phyloP scores from a whole-genome alignment of 2,329 filamentous ascomycete genomes.

The Aspergillus sojae region DNA sequence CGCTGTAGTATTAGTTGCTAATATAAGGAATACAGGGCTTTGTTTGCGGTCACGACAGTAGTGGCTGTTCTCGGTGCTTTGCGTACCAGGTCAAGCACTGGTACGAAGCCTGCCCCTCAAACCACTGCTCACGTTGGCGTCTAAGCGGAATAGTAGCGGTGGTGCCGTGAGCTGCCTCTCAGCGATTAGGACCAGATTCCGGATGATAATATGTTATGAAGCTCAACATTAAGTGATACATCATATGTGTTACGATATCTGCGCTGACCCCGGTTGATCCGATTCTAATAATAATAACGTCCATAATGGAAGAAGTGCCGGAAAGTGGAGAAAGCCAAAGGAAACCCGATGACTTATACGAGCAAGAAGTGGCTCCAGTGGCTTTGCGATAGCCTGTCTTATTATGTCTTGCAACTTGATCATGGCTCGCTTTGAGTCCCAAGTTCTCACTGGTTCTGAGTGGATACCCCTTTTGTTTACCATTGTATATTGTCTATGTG shows the following conservation, averaged over 20 bases:
- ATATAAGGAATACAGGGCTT: slow-evolving; percentile 26
- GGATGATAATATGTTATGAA: neutral
- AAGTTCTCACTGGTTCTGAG: neutral
- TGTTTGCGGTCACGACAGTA: slow-evolving; percentile 55
- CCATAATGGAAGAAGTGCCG: neutral
- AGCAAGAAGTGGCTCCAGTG: neutral
- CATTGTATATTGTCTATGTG: neutral
- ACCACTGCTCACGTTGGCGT: slow-evolving; percentile 23
- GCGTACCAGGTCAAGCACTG: slow-evolving; percentile 37
- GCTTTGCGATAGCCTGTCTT: neutral
- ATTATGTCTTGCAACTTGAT: neutral
- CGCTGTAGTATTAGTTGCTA: neutral
- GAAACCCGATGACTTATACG: neutral
- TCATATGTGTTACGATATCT: neutral
- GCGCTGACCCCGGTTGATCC: neutral
- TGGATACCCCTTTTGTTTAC: neutral
- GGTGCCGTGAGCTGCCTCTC: slow-evolving; percentile 1
- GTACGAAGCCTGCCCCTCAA: slow-evolving; percentile 26
- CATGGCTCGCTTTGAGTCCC: neutral
- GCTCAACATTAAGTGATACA: neutral
- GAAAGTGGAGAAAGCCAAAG: neutral
- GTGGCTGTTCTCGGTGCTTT: slow-evolving; percentile 53
- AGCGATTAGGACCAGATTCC: neutral
- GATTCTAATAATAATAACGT: neutral
- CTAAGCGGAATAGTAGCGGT: slow-evolving; percentile 10